Conservation (phyloP, 2,329 filamentous ascomycete genomes). For the Trichoderma sp. region DNA sequence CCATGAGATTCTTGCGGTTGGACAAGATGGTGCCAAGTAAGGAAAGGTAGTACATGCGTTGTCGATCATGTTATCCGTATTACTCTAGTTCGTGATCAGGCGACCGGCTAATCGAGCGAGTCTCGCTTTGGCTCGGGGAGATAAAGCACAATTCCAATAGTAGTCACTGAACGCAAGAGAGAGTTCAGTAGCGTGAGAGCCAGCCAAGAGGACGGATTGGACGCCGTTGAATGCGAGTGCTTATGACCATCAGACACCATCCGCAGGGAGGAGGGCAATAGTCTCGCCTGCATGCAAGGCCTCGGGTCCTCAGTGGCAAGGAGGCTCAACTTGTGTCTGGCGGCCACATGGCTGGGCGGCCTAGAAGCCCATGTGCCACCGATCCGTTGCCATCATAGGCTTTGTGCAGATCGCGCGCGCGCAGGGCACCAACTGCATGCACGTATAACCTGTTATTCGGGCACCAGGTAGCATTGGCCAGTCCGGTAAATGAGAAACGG, state of each 20-base stretch:
- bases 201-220: neutral
- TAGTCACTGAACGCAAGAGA: neutral
- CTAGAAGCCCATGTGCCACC: slow-evolving; percentile 25
- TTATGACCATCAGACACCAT: slow-evolving; percentile 6
- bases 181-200: neutral
- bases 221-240: neutral
- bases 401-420: slow-evolving; percentile 16
- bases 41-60: slow-evolving; percentile 6
- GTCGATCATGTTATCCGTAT: slow-evolving; percentile 14
- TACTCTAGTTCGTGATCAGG: neutral
- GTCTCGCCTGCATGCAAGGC: slow-evolving; percentile 17
- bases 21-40: neutral
- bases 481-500: neutral
- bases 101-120: neutral
- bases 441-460: neutral
- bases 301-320: slow-evolving; percentile 24
- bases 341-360: slow-evolving; percentile 21
- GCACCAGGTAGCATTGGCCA: slow-evolving; percentile 10
- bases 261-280: slow-evolving; percentile 15
- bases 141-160: neutral
- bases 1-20: slow-evolving; percentile 3
- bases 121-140: neutral
- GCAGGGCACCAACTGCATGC: slow-evolving; percentile 21
- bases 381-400: slow-evolving; percentile 18
- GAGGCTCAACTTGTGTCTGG: neutral